phyloP scores from a whole-genome alignment of 495 filamentous ascomycete genomes.

The Venustampulla echinocandica region DNA sequence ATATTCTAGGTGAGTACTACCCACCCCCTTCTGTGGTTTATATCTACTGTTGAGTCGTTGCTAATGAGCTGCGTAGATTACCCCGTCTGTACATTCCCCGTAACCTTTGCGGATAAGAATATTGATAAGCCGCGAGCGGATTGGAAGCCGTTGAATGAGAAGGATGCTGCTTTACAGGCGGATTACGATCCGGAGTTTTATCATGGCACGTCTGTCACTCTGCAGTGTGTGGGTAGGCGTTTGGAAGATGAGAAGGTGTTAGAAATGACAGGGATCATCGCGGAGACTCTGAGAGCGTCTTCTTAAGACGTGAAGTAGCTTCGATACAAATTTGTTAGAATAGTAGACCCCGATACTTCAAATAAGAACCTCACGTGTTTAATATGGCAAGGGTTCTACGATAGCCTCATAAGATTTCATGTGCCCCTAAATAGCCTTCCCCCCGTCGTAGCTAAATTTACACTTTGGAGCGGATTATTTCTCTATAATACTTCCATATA shows the following conservation, averaged over 20 bases:
- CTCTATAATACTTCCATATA: no score
- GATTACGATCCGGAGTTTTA: constrained; percentile 37
- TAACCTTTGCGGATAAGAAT: constrained; percentile 21
- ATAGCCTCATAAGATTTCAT: no score
- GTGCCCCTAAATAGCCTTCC: no score
- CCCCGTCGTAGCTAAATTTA: no score
- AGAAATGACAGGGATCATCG: constrained; percentile 27
- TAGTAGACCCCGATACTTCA: no score
- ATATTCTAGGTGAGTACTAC: constrained; percentile 16
- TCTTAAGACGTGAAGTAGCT: neutral
- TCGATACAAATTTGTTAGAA: neutral
- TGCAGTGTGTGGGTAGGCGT: constrained; percentile 40
- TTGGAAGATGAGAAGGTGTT: constrained; percentile 42
- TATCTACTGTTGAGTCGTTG: no score
- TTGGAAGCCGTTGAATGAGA: constrained; percentile 23
- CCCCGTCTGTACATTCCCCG: constrained; percentile 21
- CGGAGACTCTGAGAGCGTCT: constrained; percentile 13
- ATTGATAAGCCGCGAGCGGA: constrained; percentile 28
- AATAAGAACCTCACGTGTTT: no score
- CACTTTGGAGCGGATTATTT: no score
- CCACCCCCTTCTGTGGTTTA: no score
- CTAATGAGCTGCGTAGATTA: constrained; percentile 16
- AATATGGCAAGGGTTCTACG: no score
- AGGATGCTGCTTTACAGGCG: constrained; percentile 15
- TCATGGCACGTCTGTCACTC: constrained; percentile 36